A percentile compares a stretch with the other conserved stretches of the same genome.
phyloP scores from a whole-genome alignment of 2,329 filamentous ascomycete species.

The Botryotinia globosa region DNA sequence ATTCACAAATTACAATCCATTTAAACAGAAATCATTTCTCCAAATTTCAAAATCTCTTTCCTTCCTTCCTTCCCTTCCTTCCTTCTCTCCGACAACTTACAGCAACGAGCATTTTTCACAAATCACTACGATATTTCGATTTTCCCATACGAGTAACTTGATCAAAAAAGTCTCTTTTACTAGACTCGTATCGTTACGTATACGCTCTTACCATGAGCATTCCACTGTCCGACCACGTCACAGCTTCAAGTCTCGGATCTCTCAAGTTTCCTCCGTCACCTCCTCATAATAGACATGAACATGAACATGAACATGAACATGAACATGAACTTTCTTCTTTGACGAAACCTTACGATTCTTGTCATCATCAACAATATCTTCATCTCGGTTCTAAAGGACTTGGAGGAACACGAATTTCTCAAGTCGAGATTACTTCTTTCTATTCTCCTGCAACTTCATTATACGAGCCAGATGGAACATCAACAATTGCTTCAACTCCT shows the following conservation, averaged over 20 bases:
- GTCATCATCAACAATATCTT: neutral
- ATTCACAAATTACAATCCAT: neutral
- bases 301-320: conserved; percentile 16
- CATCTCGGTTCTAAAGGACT: neutral
- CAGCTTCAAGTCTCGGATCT: neutral
- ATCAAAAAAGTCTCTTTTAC: neutral
- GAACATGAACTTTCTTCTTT: conserved; percentile 10
- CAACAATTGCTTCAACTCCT: conserved; percentile 1
- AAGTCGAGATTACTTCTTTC: conserved; percentile 10
- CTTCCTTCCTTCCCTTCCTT: neutral
- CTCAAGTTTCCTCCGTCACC: conserved; percentile 14
- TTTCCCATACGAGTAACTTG: neutral
- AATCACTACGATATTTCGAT: neutral
- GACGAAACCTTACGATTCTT: conserved; percentile 3
- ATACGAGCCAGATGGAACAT: conserved; percentile 12
- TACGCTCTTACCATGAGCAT: conserved; percentile 14
- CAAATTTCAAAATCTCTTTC: neutral
- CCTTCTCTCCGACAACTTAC: neutral
- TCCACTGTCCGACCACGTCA: conserved; percentile 8
- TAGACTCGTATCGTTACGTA: neutral
- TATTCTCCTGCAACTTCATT: conserved; percentile 13
- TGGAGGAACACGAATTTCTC: neutral
- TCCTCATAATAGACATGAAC: conserved; percentile 8
- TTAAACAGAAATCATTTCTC: neutral
- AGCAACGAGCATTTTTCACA: neutral